Evolutionary conservation across 2,329 filamentous ascomycete species (phyloP).

Genomic region (Colletotrichum endophyticum): DNA sequence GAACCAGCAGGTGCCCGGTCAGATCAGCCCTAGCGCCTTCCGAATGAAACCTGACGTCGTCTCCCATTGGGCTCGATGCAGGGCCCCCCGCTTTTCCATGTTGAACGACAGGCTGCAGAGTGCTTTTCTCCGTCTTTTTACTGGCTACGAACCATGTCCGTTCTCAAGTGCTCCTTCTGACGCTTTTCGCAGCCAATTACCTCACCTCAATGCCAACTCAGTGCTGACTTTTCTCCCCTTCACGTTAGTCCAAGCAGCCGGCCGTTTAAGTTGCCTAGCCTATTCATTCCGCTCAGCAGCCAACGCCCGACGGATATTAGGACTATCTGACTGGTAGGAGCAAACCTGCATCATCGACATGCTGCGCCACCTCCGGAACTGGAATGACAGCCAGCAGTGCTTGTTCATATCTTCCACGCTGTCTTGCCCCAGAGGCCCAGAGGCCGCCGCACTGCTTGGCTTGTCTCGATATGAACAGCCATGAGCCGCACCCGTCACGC

Average conservation of each 20-base stretch:
- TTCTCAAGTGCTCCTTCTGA: not conserved
- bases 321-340: not conserved
- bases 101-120: not conserved
- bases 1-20: not conserved
- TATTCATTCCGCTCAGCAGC: not conserved
- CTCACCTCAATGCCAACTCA: not conserved
- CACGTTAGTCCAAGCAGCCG: not conserved
- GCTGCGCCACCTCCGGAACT: not conserved
- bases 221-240: not conserved
- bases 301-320: not conserved
- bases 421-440: not conserved
- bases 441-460: not conserved
- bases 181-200: not conserved
- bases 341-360: not conserved
- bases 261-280: not conserved
- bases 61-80: not conserved
- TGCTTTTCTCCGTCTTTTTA: not conserved
- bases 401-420: not conserved
- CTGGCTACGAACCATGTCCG: not conserved
- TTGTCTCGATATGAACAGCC: not conserved
- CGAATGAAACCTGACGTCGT: not conserved
- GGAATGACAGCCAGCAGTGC: not conserved
- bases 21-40: not conserved
- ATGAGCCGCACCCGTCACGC: not conserved
- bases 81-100: not conserved